Base-by-base conservation (phyloP, 2,329 filamentous ascomycete genomes). In the Xylaria polymorpha region DNA sequence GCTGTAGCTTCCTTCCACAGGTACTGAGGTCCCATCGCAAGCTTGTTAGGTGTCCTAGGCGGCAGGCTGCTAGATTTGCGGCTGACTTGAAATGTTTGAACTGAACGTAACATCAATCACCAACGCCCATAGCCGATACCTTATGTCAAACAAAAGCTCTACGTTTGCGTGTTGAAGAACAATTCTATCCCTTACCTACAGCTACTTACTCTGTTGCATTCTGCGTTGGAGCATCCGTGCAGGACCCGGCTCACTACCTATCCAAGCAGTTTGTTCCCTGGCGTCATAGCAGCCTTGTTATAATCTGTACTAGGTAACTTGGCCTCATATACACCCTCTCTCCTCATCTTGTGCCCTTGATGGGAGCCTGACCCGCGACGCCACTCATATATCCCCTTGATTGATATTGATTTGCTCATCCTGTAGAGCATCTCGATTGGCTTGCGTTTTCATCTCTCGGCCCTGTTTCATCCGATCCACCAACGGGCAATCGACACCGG, bases 231-330 rank as follows among this genome's bases (percentile, higher is more conserved):
- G 39, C 58, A 43, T 56, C 32, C 43, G 41, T 25, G 29, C 32
- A 66, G n/a, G 59, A 50, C 41, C 37, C 44, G 35, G 60, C 37
- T 59, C 46, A 60, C 25, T 29, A 60, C 56, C 35, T 37, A 41
- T 61, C 41, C 62, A 66, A 55, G 20, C 67, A 66, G 59, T 67
- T 53, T 71, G 41, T 29, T 60, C 66, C 46, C 15, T 48, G 44
- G 46, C 39, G 25, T 62, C 62, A 48, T 63, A 69, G 43, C 18
- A 65, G 65, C 57, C 63, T 46, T 61, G 12, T 41, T 20, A 18
- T 59, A 20, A 32, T 9, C 18, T n/a, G 15, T 20, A 9, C 41
- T 20, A 25, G 37, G 22, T 29, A 41, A 41, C 25, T 46, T 25
- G 41, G 37, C 48, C 46, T 61, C 58, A 61, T 53, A 63, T 63